Evolutionary conservation across 108 stramenopile genomes (phyloP).

Genomic region (Stephanodiscus triporus): DNA sequence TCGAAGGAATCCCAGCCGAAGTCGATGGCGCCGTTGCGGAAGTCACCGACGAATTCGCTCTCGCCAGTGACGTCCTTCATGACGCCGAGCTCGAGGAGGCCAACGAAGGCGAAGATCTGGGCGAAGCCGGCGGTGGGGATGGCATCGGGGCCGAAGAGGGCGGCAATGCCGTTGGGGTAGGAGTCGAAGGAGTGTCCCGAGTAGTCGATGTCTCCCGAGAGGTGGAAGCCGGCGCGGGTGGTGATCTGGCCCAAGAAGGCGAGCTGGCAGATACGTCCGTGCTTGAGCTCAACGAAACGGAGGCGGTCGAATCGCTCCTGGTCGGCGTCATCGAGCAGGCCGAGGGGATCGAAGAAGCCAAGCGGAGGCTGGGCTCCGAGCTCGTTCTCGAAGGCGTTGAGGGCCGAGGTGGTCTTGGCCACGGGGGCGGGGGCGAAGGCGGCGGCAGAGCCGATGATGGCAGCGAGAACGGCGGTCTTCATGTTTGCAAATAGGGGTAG

Average conservation of each 20-base stretch:
- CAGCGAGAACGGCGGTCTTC: constrained; percentile 80
- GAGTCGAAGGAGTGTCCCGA: constrained; percentile 69
- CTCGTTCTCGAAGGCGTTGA: constrained; percentile 64
- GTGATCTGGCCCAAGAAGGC: constrained; percentile 77
- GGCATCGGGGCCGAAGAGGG: constrained; percentile 46
- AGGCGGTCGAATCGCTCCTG: constrained; percentile 73
- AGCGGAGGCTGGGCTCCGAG: constrained; percentile 66
- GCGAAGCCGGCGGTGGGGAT: constrained; percentile 71
- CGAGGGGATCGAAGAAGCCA: constrained; percentile 75
- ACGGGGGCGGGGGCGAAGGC: constrained; percentile 46
- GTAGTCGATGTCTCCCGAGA: constrained; percentile 59
- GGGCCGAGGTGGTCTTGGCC: constrained; percentile 52
- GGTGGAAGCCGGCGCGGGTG: constrained; percentile 57
- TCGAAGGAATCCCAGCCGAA: constrained; percentile 74
- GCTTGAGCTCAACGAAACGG: constrained; percentile 80
- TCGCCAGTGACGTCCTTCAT: constrained; percentile 70
- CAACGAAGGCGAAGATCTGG: constrained; percentile 79
- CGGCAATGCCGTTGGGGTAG: constrained; percentile 77
- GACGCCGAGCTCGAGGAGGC: constrained; percentile 63
- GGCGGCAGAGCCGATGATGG: too few species aligned
- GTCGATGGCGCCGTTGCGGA: constrained; percentile 75
- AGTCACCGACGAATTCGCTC: constrained; percentile 69
- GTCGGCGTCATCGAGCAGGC: constrained; percentile 43
- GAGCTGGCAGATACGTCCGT: constrained; percentile 79
- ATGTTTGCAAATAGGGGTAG: not conserved